These are phyloP conservation scores for Tephrocybe rancida DNA, from an alignment of 768 basidiomycete genomes.

Conservation along the genomic window DNA sequence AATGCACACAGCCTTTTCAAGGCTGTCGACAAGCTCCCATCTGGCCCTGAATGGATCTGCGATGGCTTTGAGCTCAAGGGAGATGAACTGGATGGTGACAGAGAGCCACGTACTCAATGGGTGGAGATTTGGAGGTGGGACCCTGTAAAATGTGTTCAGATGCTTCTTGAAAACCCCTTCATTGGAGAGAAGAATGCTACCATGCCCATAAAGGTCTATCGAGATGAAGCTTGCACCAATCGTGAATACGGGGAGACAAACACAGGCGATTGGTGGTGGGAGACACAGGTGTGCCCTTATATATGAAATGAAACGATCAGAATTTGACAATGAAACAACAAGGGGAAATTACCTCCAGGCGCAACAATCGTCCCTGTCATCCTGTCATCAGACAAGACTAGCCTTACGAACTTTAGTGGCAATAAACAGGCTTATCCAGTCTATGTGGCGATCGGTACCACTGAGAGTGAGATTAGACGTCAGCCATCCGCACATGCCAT, in stretches of 20 bases:
- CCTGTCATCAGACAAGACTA: conserved; percentile 40
- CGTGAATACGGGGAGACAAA: conserved; percentile 38
- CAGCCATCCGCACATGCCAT: conserved; percentile 32
- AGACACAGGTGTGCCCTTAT: conserved; percentile 30
- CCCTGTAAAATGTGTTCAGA: conserved; percentile 29
- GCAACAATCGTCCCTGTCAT: conserved; percentile 38
- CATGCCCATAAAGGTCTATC: conserved; percentile 26
- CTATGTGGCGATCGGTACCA: conserved; percentile 44
- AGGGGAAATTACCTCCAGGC: conserved; percentile 19
- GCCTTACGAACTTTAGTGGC: conserved; percentile 33
- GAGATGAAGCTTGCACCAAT: conserved; percentile 11
- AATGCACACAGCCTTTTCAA: conserved; percentile 14
- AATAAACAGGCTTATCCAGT: conserved; percentile 44
- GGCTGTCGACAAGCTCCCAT: conserved; percentile 22
- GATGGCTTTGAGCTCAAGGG: conserved; percentile 10
- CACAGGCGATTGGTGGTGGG: conserved; percentile 38
- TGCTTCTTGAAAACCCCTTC: conserved; percentile 30
- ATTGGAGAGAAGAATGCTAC: conserved; percentile 27
- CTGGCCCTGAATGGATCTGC: conserved; percentile 26
- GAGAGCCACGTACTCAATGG: conserved; percentile 11
- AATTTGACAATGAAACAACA: background rate
- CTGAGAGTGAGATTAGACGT: conserved; percentile 28
- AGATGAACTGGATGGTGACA: conserved; percentile 4
- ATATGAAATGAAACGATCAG: conserved; percentile 2
- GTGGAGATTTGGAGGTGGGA: conserved; percentile 31